Base-by-base conservation (phyloP, 441 rosid genomes). In the Corymbia citriodora region DNA sequence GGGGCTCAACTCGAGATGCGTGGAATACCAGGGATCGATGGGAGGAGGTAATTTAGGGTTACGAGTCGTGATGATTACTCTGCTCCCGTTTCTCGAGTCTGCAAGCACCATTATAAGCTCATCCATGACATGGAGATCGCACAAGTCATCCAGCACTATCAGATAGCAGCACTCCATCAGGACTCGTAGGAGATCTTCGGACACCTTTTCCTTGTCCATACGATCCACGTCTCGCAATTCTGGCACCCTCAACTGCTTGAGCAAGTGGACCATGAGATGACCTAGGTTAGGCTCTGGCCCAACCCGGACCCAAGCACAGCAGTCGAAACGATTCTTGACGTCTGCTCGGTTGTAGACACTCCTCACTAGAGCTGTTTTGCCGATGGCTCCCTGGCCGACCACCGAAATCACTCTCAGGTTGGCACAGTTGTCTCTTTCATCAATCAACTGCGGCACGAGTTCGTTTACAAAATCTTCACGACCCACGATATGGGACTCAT, bases 391-490 rank as follows among this genome's bases (percentile, higher is more conserved):
- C 82, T 72, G 27, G 0, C 49, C 27, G 0, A 72, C 1, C 27
- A 72, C 82, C 27, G 27, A 72, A 72, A 72, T 72, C 82, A 72
- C 49, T 72, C 49, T 36, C 82, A 36, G 49, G 82, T 5, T 36
- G 82, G 27, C 82, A 1, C 1, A 0, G 0, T 0, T 2, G 2
- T 0, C 25, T 29, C 0, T 0, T 23, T 21, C 0, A 52, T 29
- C 9, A 0, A 17, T 17, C 88, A 86, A 55, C 88, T 86, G 33
- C 23, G 0, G 1, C 59, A 9, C 9, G 0, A 86, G 45, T 0
- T 27, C 0, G 0, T 7, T 1, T 1, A 1, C 88, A 55, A 0
- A 4, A 48, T 1, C 7, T 12, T 52, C 59, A 0, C 59, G 45
- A 7, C 88, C 88, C 88, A 7, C 15, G 1, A 21, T 4, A 17